Evolutionary conservation across 768 basidiomycete genomes (phyloP), one percentile per base, ranked within the genome.

Genomic region (Melanogaster broomeanus): DNA sequence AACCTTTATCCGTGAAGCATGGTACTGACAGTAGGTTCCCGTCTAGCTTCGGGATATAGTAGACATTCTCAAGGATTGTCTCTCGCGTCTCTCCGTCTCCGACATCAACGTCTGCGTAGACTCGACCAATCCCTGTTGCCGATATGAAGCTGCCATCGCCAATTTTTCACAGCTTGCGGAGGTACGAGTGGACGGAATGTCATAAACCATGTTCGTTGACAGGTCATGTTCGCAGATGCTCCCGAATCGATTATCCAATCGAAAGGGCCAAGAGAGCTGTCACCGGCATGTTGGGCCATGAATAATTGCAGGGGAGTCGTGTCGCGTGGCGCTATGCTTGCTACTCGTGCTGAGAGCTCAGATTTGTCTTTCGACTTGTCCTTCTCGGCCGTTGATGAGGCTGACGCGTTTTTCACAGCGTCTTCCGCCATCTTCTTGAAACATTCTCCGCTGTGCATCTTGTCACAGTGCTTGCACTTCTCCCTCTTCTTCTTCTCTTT

Each of bases 11-110:
- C 3, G 51, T 42, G 22, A 63, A 49, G 1, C 40, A 42, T 7
- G 60, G 48, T 28, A 63, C 59, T 13, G 59, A 63, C 15, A 63
- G 31, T 1, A 63, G 54, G 42, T 65, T 63, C 8, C 11, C 38
- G 30, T 54, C 45, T 11, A 53, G 40, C 4, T 48, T 40, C 22
- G 52, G 41, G 1, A 53, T n/a, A n/a, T 42, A 48, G 11, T 53
- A 53, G 8, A 53, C 30, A 28, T 47, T 39, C 7, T 30, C 31
- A 6, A 54, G 9, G 10, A 62, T 19, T 15, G 42, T 49, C n/a
- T 31, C 4, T 4, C 21, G 16, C 11, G 38, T 49, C 16, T 31
- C 3, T 3, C 30, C 42, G 28, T n/a, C 28, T 9, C 42, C 27
- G 1, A 49, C 3, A 6, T 49, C 22, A 4, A 49, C 19, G 24